Conservation (phyloP, 352 stramenopile genomes). For the Peronospora farinosa region DNA sequence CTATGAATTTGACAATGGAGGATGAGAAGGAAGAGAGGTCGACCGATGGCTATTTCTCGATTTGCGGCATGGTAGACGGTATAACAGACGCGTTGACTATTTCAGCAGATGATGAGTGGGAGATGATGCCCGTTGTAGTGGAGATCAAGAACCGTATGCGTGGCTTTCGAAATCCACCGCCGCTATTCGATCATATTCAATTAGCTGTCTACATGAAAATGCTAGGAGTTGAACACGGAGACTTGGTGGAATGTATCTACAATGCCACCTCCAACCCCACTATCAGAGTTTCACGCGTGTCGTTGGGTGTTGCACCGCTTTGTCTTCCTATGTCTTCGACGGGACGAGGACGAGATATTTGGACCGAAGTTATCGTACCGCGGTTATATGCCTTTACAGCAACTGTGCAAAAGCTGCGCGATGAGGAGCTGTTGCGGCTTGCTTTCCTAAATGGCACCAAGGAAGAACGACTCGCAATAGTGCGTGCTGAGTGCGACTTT, state of each 20-base stretch:
- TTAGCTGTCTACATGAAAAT: constrained; percentile 84
- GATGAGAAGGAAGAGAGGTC: not conserved
- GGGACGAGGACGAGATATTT: constrained; percentile 29
- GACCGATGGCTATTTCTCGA: constrained; percentile 44
- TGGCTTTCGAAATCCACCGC: constrained; percentile 48
- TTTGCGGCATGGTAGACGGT: constrained; percentile 80
- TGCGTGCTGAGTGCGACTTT: constrained; percentile 52
- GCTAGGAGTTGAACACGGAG: constrained; percentile 45
- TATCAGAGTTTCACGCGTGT: constrained; percentile 54
- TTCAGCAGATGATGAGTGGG: constrained; percentile 50
- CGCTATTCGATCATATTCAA: constrained; percentile 71
- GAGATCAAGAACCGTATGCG: constrained; percentile 77
- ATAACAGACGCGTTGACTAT: constrained; percentile 55
- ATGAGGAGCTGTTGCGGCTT: constrained; percentile 46
- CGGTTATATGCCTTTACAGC: constrained; percentile 48
- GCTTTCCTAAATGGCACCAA: constrained; percentile 55
- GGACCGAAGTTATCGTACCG: constrained; percentile 56
- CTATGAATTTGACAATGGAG: constrained; percentile 7
- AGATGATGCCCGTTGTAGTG: constrained; percentile 51
- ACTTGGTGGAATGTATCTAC: constrained; percentile 70
- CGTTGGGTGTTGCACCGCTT: constrained; percentile 39
- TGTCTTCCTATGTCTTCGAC: constrained; percentile 18
- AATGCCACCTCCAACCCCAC: constrained; percentile 23
- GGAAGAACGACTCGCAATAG: constrained; percentile 37
- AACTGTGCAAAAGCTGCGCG: constrained; percentile 42